Base-by-base conservation (phyloP, 768 basidiomycete species). In the Mycena maculata region DNA sequence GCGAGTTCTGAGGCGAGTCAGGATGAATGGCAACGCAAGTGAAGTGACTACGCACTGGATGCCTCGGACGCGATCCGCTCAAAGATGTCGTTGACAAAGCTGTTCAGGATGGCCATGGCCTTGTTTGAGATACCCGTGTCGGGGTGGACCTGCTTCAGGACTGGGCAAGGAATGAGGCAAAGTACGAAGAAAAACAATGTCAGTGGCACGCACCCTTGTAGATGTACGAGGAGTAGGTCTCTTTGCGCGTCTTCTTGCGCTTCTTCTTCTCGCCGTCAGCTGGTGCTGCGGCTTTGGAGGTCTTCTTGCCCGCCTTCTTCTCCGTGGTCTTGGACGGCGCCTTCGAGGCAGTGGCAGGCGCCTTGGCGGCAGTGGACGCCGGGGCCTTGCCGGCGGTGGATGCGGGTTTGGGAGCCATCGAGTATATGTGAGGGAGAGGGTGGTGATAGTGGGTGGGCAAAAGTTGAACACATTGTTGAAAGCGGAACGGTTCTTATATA, bases 91-190 rank as follows among this genome's bases (percentile, higher is more conserved):
- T 96, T 96, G 75, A 98, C 95, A 76, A 98, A 98, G 61, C 90
- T 93, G 87, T 97, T 97, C 61, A 98, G 81, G 76, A 98, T 96
- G 67, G 95, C 92, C 94, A 97, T 96, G n/a, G 95, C 95, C 86
- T 97, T 97, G 90, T 98, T 98, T 56, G 96, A 96, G 83, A 98
- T 98, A 91, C 96, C 97, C 49, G 95, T 99, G 75, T 98, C 97
- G 57, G 96, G 95, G 85, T 98, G 97, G 66, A 98, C 96, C 84
- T 98, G 95, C 82, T 94, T 95, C 67, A 97, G 88, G 74, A 96
- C 95, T 95, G 72, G 61, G 52, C 64, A n/a, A 15, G 2, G 2
- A 67, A 50, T 47, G 25, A 50, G 59, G 6, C 64, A 30, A 23
- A 12, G n/a, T n/a, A n/a, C n/a, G 9, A 52, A 53, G 42, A 23